These are phyloP conservation scores for Pueraria montana DNA, from an alignment of 306 rosid genomes.

Conservation along the genomic window DNA sequence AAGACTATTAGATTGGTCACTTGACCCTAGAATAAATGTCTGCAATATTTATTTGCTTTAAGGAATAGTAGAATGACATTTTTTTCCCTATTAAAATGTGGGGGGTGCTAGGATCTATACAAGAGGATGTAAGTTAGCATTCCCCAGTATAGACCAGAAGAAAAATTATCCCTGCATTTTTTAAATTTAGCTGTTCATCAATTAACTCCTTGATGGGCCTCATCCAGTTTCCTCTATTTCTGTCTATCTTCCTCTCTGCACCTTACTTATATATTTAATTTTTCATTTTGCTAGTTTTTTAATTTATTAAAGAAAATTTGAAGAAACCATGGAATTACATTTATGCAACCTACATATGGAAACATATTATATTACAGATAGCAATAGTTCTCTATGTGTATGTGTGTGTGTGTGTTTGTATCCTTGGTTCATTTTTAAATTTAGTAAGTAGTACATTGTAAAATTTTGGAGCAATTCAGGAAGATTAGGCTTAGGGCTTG, in stretches of 20 bases:
- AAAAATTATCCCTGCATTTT: too few relatives aligned
- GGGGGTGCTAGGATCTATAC: not conserved
- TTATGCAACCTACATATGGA: not conserved
- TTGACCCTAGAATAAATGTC: conserved; percentile 2
- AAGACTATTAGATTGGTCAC: not conserved
- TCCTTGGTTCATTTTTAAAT: conserved; percentile 12
- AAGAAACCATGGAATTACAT: conserved; percentile 18
- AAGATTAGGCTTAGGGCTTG: not conserved
- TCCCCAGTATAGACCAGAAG: not conserved
- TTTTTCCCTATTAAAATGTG: not conserved
- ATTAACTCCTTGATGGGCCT: not conserved
- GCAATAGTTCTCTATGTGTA: not conserved
- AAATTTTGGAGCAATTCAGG: conserved; percentile 12
- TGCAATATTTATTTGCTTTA: conserved; percentile 8
- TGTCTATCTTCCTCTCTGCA: not conserved
- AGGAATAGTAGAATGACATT: not conserved
- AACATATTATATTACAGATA: not conserved
- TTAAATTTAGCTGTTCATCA: too few relatives aligned
- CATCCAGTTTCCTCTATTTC: conserved; percentile 1
- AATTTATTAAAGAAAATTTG: not conserved
- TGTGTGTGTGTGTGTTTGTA: not conserved
- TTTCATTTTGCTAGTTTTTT: not conserved
- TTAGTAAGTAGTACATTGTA: not conserved
- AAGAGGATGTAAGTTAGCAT: not conserved
- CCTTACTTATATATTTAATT: conserved; percentile 19